These are phyloP conservation scores for Suillus decipiens DNA, from an alignment of 768 basidiomycete genomes.

Conservation along the genomic window DNA sequence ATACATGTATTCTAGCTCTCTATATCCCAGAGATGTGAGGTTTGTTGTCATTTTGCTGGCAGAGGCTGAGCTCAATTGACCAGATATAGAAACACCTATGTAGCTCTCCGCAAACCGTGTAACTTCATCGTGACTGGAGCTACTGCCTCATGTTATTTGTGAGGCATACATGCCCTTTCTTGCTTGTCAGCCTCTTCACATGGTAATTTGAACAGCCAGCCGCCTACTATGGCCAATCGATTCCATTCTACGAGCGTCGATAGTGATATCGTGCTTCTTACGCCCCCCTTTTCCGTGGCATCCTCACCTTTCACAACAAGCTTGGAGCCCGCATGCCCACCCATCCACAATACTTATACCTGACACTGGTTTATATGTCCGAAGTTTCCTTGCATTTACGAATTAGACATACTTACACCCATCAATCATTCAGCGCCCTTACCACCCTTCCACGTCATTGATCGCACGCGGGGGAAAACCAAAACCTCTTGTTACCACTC, in stretches of 20 bases:
- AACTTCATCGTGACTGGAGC: not conserved
- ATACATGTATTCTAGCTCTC: not conserved
- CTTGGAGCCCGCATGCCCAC: constrained; percentile 1
- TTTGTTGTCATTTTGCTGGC: not conserved
- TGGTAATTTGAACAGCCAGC: not conserved
- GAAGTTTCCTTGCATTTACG: not conserved
- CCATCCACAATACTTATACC: constrained; percentile 4
- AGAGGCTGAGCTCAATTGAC: not conserved
- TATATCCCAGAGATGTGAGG: not conserved
- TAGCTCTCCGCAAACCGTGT: not conserved
- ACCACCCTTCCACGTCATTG: not conserved
- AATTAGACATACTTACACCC: not conserved
- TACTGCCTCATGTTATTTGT: constrained; percentile 2
- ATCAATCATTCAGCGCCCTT: not conserved
- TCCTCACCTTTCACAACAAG: constrained; percentile 7
- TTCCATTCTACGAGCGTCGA: constrained; percentile 4
- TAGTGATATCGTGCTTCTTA: constrained; percentile 9
- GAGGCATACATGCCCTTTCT: constrained; percentile 3
- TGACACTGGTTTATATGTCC: constrained; percentile 2
- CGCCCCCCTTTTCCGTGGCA: constrained; percentile 4
- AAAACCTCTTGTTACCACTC: constrained; percentile 6
- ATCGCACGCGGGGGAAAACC: constrained; percentile 5
- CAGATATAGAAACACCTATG: no score
- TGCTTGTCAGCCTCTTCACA: constrained; percentile 4
- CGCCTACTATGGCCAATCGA: not conserved